Percentiles rank a stretch among this genome's conserved stretches.
Conservation (phyloP, 306 rosid genomes). For the Begonia loranthoides region DNA sequence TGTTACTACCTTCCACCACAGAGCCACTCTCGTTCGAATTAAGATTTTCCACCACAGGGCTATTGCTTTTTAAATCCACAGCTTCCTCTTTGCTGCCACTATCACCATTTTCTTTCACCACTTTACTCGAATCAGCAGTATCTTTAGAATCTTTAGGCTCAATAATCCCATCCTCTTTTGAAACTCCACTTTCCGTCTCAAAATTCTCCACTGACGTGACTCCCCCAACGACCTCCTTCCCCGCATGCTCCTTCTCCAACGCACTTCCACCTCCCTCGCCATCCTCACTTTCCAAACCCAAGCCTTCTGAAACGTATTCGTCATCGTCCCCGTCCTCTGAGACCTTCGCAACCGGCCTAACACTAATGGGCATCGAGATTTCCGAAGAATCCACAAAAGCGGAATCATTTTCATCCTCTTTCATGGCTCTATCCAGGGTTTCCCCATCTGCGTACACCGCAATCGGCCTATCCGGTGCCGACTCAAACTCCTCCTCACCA, state of each 20-base stretch:
- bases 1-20: conserved; percentile 5
- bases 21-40: conserved; percentile 14
- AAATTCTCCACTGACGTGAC: conserved; percentile 14
- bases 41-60: conserved; percentile 10
- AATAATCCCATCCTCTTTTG: conserved; percentile 8
- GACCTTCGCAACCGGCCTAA: conserved; percentile 40
- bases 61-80: conserved; percentile 13
- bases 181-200: conserved; percentile 11
- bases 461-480: conserved; percentile 26
- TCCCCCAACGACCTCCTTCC: conserved; percentile 10
- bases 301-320: conserved; percentile 14
- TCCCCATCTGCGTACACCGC: conserved; percentile 14
- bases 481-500: conserved; percentile 45
- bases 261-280: conserved; percentile 4
- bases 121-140: conserved; percentile 8
- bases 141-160: conserved; percentile 2
- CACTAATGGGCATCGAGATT: conserved; percentile 18
- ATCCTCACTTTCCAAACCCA: conserved; percentile 4
- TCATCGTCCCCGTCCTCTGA: conserved; percentile 33
- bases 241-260: conserved; percentile 3
- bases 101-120: conserved; percentile 24
- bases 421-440: conserved; percentile 6
- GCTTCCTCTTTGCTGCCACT: conserved; percentile 17
- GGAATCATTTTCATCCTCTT: conserved; percentile 4
- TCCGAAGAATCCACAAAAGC: conserved; percentile 13